phyloP scores from a whole-genome alignment of 2,329 filamentous ascomycete species.

The Fonsecaea erecta region DNA sequence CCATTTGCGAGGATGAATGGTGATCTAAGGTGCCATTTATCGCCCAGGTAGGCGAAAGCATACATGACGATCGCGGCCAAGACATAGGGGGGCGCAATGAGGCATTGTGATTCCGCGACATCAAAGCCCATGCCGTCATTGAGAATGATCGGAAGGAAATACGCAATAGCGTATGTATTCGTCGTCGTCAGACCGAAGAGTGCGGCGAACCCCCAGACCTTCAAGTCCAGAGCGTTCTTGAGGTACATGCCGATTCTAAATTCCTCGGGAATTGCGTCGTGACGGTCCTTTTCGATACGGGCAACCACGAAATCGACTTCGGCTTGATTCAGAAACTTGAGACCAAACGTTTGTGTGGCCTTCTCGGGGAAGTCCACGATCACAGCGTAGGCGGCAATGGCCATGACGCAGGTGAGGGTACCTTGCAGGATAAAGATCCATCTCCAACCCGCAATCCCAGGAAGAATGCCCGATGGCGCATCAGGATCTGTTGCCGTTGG shows the following conservation, averaged over 20 bases:
- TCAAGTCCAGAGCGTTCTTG: constrained; percentile 53
- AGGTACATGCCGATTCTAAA: constrained; percentile 57
- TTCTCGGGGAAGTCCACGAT: constrained; percentile 46
- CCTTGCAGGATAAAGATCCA: constrained; percentile 36
- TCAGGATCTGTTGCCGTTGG: constrained; percentile 32
- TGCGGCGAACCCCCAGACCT: constrained; percentile 61
- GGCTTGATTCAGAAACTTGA: constrained; percentile 41
- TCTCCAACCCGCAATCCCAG: constrained; percentile 22
- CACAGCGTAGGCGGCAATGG: constrained; percentile 47
- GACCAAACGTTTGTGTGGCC: constrained; percentile 40
- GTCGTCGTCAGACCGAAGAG: constrained; percentile 64
- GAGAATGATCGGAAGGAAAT: constrained; percentile 79
- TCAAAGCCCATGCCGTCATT: constrained; percentile 65
- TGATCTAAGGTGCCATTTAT: constrained; percentile 69
- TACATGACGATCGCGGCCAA: constrained; percentile 67
- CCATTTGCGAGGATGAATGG: constrained; percentile 70
- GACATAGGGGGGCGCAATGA: constrained; percentile 71
- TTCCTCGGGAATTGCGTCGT: constrained; percentile 56
- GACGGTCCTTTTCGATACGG: constrained; percentile 59
- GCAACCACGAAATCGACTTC: constrained; percentile 43
- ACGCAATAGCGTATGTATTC: constrained; percentile 75
- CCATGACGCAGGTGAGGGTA: constrained; percentile 47
- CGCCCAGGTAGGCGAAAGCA: constrained; percentile 64
- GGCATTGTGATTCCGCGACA: constrained; percentile 68
- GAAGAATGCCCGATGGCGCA: constrained; percentile 39